These are phyloP conservation scores for Cytospora piceae DNA, from an alignment of 2,329 filamentous ascomycete species.

Conservation along the genomic window DNA sequence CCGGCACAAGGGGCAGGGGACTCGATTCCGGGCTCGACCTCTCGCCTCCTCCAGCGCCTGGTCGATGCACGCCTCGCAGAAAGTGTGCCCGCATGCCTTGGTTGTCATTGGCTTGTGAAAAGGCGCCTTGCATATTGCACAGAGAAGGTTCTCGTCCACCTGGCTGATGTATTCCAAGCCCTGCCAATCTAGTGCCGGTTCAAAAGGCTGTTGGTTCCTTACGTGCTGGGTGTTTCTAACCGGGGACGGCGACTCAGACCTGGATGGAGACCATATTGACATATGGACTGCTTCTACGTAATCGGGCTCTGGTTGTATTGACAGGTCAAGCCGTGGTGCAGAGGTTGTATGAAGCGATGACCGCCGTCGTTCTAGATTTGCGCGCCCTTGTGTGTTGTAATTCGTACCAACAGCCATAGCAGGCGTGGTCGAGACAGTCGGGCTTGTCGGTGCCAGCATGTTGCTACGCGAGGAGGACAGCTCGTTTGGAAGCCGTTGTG, in stretches of 20 bases:
- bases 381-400: background rate
- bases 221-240: background rate
- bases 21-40: conserved; percentile 42
- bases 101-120: conserved; percentile 65
- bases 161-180: conserved; percentile 39
- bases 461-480: background rate
- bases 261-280: background rate
- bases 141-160: conserved; percentile 43
- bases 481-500: background rate
- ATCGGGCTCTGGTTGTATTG: background rate
- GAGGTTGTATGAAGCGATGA: background rate
- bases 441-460: conserved; percentile 1
- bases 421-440: background rate
- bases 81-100: conserved; percentile 63
- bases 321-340: background rate
- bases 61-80: conserved; percentile 62
- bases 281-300: background rate
- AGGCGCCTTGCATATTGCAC: conserved; percentile 58
- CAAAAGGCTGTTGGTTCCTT: background rate
- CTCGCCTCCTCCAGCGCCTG: conserved; percentile 37
- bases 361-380: background rate
- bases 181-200: conserved; percentile 39
- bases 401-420: background rate
- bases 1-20: conserved; percentile 63
- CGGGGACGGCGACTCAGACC: background rate